Base-by-base conservation (phyloP, 1,284 basidiomycete species). In the Leccinum pallidistipes region DNA sequence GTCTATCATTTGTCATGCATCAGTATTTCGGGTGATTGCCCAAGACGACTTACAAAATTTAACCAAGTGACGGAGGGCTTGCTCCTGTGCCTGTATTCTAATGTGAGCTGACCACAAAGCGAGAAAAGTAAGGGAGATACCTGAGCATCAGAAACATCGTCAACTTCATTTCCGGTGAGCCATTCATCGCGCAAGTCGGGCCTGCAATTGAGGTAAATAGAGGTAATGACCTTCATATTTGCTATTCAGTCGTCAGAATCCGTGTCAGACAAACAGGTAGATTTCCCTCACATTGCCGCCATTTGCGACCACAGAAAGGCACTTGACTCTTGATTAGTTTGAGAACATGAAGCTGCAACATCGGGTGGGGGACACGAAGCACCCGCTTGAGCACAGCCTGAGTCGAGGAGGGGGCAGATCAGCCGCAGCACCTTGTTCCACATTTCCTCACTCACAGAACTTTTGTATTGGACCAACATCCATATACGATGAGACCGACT, bases 141-240 rank as follows among this genome's bases (percentile, higher is more conserved):
- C 79, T 90, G 86, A 55, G 91, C 90, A 71, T 90, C 97, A 32
- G 90, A 83, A 59, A 93, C 92, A 65, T 94, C 92, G 69, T 99
- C 97, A 6, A 94, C 88, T 72, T 99, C 97, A 18, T 88, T 89
- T 2, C 95, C 94, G 12, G 94, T 92, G 43, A 99, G 81, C 97
- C 97, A 99, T 73, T 99, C 97, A 75, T 99, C 97, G 43, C 97
- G 86, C 57, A 99, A 82, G 71, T 98, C 95, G 10, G 97, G 97
- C 58, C 97, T 84, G 74, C 96, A 98, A 71, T 98, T 97, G 62
- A 99, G 82, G 76, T 99, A 99, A 66, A 99, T 98, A 32, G 94
- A 90, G 4, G 97, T 99, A 72, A 99, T 99, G 63, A 98, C 93
- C 77, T 98, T 97, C 97, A 99, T 99, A 74, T 99, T 99, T 27